Evolutionary conservation across 768 basidiomycete species (phyloP), one percentile per base, ranked within the genome.

Genomic region (Kwoniella europaea): DNA sequence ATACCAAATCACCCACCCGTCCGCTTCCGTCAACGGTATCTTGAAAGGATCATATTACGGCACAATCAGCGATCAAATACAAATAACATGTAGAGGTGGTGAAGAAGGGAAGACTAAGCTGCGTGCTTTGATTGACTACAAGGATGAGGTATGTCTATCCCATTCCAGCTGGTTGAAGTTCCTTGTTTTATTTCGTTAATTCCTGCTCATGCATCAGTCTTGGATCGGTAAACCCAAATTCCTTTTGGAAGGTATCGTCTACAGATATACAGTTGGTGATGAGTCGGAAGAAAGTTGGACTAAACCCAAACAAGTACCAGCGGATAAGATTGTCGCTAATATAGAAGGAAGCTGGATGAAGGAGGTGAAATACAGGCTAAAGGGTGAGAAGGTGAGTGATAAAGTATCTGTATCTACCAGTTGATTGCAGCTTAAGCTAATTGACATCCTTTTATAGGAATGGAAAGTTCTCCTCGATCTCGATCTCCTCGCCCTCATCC

Each of bases 151-250:
- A 69, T 55, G 89, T 79, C 43, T 20, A 6, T 35, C 35, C 35
- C 35, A 35, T 7, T 35, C 35, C 35, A 35, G 35, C 6, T 35
- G 35, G 7, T 35, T 35, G 35, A 35, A 4, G 7, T 35, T 35
- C 35, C 35, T 9, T 6, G 35, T 35, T 35, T 7, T 6, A 35
- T 35, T 35, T 35, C 7, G 0, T 35, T 35, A 35, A 44, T 15
- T 55, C 29, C 41, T 16, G n/a, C 20, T 10, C 27, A 15, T 43
- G 43, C 71, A 43, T 88, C 56, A 86, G 92, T 92, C 92, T 2
- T 98, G 95, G 95, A 87, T 97, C 56, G 93, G 94, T 63, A 89
- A 87, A 71, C 90, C 95, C 4, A 91, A 91, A 72, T 96, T 91
- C 86, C 84, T 91, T 55, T 72, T 92, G 5, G 94, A 94, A 79